Evolutionary conservation across 805 yeast species (phyloP), one percentile per base, ranked within the genome.

Genomic region (Ogataea degrootiae): DNA sequence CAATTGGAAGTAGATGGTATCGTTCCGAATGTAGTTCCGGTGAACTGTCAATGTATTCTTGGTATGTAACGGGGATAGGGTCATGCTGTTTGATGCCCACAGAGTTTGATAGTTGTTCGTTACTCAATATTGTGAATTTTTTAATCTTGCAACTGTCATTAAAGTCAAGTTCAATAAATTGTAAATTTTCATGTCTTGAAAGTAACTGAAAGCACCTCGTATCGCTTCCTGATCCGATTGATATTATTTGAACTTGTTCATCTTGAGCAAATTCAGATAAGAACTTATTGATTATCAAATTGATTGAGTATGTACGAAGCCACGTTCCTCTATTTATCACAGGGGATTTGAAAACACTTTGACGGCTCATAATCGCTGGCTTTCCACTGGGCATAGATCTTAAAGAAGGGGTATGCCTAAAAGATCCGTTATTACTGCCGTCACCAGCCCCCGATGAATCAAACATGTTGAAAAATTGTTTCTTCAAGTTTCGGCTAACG

Each of bases 171-270:
- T 86, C 95, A 50, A 75, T 71, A 55, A 81, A 80, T 2, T 55
- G 57, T 34, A 83, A 52, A 37, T 57, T 53, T 3, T 56, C 49
- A 41, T 66, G 44, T 5, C 62, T 41, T 6, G 67, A 58, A 37
- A 85, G 61, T 15, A 80, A 50, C 9, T 70, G 62, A 59, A 86
- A 85, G 15, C 77, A 74, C 45, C 92, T 61, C 0, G 94, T 84
- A 57, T 87, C 95, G 15, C 87, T 83, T 5, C 95, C 95, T 2
- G 91, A 83, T 0, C 95, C 95, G n/a, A 86, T 60, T 1, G 89
- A 83, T 1, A 87, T 66, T 15, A 86, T 74, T 58, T 85, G 84
- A 41, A 77, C 65, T 6, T 53, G 38, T 15, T 50, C 46, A 2
- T 41, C 47, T 19, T 39, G 37, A 2, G 39, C n/a, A 47, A 68